Evolutionary conservation across 345 rosid species (phyloP), one percentile per base, ranked within the genome.

Genomic region (Cardiospermum halicacabum): DNA sequence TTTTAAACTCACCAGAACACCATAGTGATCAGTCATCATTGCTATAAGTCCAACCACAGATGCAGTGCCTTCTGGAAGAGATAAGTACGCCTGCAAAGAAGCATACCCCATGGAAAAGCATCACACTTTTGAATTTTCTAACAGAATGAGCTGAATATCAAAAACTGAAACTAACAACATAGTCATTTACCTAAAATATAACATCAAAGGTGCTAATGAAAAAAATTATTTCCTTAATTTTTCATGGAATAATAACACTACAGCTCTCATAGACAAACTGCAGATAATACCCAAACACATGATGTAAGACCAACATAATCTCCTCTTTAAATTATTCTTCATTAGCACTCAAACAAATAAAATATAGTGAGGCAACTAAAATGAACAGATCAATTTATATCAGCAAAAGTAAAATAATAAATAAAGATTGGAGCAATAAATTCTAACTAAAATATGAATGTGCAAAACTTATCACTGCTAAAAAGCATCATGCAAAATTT

Each of bases 1-100:
- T 47, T 16, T 13, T 30, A 67, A 60, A 30, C 81, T 74, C 71
- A 89, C 96, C 88, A 84, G 65, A 70, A 79, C 77, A 69, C 80
- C 73, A 70, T 89, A 89, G 74, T 89, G 90, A 78, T 86, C 96
- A 2, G 92, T 89, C 96, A 86, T 89, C 96, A 89, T 86, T 11
- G 96, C 96, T 72, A 69, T 82, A 32, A 89, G 81, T 64, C 96
- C 96, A 75, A 88, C 86, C 65, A 82, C 85, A 47, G 96, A 89
- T 69, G 92, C 90, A 74, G 85, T 84, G 66, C 96, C 96, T 68
- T 82, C 88, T 28, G 92, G 92, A 77, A 89, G 96, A 78, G 92
- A 86, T 77, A 89, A 80, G 77, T 89, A 89, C 42, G 96, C 96
- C 96, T 89, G 82, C 77, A 74, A 43, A 43, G 53, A 37, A 65